Percentiles rank a stretch among this genome's conserved stretches.
Evolutionary conservation across 805 yeast genomes (phyloP).

Genomic region (Yarrowia sp.): DNA sequence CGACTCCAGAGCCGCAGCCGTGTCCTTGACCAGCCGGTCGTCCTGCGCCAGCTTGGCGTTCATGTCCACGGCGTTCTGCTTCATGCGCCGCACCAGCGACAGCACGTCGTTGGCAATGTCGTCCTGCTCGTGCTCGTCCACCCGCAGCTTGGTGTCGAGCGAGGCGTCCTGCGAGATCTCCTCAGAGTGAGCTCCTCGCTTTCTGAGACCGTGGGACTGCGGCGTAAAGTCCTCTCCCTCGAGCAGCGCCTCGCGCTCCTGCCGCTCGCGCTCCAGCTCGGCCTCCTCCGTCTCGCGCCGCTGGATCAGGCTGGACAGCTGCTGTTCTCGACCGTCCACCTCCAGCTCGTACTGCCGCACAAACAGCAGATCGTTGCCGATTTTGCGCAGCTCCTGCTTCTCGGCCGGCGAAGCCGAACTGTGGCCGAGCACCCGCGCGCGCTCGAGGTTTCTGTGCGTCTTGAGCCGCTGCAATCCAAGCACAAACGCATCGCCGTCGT

Average conservation of each 20-base stretch:
- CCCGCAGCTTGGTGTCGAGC: conserved; percentile 33
- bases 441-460: background rate
- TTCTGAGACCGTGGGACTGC: background rate
- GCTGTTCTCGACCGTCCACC: conserved; percentile 12
- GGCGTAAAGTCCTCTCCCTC: background rate
- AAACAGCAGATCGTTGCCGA: conserved; percentile 13
- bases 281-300: background rate
- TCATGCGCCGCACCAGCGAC: conserved; percentile 49
- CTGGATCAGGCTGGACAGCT: background rate
- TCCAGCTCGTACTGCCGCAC: conserved; percentile 18
- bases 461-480: background rate
- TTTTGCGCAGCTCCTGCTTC: conserved; percentile 4
- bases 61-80: conserved; percentile 48
- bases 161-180: conserved; percentile 10
- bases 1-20: conserved; percentile 40
- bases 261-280: conserved; percentile 6
- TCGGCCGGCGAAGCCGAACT: background rate
- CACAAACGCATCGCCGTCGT: conserved; percentile 14
- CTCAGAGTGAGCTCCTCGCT: background rate
- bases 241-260: conserved; percentile 12
- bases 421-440: background rate
- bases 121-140: conserved; percentile 43
- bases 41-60: conserved; percentile 42
- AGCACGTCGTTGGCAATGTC: conserved; percentile 50
- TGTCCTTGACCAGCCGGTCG: conserved; percentile 37